Evolutionary conservation across 805 yeast species (phyloP), one percentile per base, ranked within the genome.

Genomic region (Wickerhamomyces queroliae): DNA sequence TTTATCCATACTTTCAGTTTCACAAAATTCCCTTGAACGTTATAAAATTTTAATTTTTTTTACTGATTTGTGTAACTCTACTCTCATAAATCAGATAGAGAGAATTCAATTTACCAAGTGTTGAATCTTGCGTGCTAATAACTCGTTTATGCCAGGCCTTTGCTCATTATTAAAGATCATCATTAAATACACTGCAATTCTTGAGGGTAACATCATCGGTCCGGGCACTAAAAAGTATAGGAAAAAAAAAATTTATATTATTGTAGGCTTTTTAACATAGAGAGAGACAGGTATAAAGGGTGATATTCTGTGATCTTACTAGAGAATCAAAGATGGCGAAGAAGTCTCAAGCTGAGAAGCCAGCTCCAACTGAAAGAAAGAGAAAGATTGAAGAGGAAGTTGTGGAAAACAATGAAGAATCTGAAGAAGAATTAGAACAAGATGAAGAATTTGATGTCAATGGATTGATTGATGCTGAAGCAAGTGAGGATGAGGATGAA

Each of bases 391-490:
- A 37, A 5, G 44, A 48, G 21, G 42, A 31, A 31, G 23, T 12
- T 8, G 7, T 20, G 7, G 31, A 28, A 17, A 26, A 17, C 20
- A 28, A 15, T 17, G 9, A 6, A 7, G 31, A 28, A 28, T 21
- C 29, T 9, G 51, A 43, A 13, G 51, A 45, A 24, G 47, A 47
- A 15, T 42, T 48, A 41, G 37, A 45, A 37, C 44, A 30, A 26
- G 49, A 41, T 10, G 49, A 44, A 9, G 50, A 44, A 28, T 39
- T 61, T 32, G 53, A 56, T 37, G 44, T 59, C 15, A 45, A 52
- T 32, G 64, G 75, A 2, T 54, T 70, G 37, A 54, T 72, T 19
- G 74, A 71, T 47, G 48, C 41, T 19, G 51, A 48, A 23, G 46
- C 36, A 20, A 35, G 21, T 18, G 47, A 39, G 15, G 44, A 43